Conservation (phyloP, 148 eudicot species). For the Limonium bicolor region DNA sequence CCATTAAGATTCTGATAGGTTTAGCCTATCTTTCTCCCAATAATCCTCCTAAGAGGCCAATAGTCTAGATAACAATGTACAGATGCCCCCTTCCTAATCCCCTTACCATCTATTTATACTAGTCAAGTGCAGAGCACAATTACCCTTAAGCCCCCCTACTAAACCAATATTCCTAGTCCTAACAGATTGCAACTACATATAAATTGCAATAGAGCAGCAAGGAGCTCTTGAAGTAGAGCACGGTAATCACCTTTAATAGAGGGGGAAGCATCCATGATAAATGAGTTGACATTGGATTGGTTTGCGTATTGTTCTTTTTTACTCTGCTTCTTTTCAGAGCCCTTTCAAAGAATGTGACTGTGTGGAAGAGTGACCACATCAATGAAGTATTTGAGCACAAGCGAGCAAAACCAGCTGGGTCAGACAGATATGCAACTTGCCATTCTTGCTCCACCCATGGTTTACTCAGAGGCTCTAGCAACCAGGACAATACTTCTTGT, state of each 20-base stretch:
- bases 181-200: too few species aligned
- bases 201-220: not conserved
- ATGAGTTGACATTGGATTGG: constrained; percentile 75
- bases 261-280: constrained; percentile 97
- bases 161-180: too few species aligned
- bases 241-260: constrained; percentile 59
- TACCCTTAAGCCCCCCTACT: too few species aligned
- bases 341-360: constrained; percentile 91
- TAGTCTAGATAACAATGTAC: too few species aligned
- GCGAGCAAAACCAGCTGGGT: constrained; percentile 67
- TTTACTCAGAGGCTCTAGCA: constrained; percentile 91
- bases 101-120: too few species aligned
- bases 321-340: constrained; percentile 87
- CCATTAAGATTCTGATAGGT: too few species aligned
- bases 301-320: constrained; percentile 40
- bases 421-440: constrained; percentile 83
- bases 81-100: too few species aligned
- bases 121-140: too few species aligned
- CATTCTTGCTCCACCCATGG: constrained; percentile 84
- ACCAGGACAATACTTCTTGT: constrained; percentile 93
- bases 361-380: constrained; percentile 98
- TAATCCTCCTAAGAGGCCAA: too few species aligned
- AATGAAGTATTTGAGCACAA: constrained; percentile 64
- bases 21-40: too few species aligned
- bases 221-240: not conserved